Conservation (phyloP, 306 rosid species). For the Inga leiocalycina region DNA sequence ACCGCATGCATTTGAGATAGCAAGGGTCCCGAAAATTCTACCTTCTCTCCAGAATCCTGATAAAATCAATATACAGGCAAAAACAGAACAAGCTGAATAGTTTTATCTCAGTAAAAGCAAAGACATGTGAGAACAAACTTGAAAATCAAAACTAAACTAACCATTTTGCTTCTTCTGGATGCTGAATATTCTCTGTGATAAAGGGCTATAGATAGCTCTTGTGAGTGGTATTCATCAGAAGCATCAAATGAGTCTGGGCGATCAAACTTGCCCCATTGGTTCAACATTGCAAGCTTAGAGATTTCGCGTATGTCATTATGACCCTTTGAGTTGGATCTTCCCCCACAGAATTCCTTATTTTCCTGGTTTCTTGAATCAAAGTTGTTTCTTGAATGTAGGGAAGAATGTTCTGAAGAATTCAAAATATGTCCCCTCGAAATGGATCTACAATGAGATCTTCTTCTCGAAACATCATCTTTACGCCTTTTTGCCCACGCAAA, state of each 20-base stretch:
- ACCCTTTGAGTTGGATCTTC: conserved; percentile 50
- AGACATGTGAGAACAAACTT: background rate
- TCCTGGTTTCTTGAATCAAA: conserved; percentile 58
- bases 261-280: conserved; percentile 90
- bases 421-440: conserved; percentile 78
- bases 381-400: conserved; percentile 53
- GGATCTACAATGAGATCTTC: conserved; percentile 76
- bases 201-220: conserved; percentile 72
- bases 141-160: conserved; percentile 40
- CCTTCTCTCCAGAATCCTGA: conserved; percentile 80
- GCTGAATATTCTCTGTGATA: conserved; percentile 72
- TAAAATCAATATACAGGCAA: conserved; percentile 26
- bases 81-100: conserved; percentile 12
- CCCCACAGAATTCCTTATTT: conserved; percentile 49
- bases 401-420: conserved; percentile 57
- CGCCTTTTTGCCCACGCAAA: conserved; percentile 98
- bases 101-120: background rate
- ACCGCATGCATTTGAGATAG: conserved; percentile 82
- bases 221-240: conserved; percentile 91
- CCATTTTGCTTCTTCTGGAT: conserved; percentile 75
- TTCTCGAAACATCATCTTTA: conserved; percentile 60
- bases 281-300: conserved; percentile 71
- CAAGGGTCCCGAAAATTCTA: conserved; percentile 93
- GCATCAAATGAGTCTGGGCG: conserved; percentile 92
- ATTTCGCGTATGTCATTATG: conserved; percentile 60